Evolutionary conservation across 2,329 filamentous ascomycete species (phyloP).

Genomic region (Talaromyces rugulosus): DNA sequence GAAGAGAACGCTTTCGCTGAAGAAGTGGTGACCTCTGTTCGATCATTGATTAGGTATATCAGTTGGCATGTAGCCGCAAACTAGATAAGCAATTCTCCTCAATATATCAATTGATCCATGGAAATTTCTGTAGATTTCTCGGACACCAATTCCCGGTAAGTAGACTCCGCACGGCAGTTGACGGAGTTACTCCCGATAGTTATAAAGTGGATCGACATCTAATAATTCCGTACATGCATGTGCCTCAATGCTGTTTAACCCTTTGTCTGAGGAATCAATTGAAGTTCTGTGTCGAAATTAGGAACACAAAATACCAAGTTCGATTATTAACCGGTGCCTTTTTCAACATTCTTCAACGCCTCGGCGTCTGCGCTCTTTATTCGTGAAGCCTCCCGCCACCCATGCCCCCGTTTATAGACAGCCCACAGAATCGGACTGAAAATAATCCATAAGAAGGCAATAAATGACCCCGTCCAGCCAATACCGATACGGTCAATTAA

Average conservation of each 20-base stretch:
- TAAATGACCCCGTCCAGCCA: constrained; percentile 22
- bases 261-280: neutral
- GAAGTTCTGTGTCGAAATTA: neutral
- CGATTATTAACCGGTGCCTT: neutral
- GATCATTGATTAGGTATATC: too few relatives aligned
- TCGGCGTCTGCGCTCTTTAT: neutral
- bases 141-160: neutral
- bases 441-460: constrained; percentile 19
- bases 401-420: constrained; percentile 18
- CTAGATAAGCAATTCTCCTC: too few relatives aligned
- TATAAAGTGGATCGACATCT: neutral
- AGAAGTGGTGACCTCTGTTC: too few relatives aligned
- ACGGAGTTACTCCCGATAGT: neutral
- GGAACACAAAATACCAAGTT: neutral
- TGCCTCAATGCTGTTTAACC: neutral
- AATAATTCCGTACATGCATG: neutral
- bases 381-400: constrained; percentile 3
- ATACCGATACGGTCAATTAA: constrained; percentile 21
- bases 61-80: too few relatives aligned
- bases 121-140: neutral
- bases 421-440: constrained; percentile 20
- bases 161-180: neutral
- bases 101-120: too few relatives aligned
- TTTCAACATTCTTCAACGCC: neutral
- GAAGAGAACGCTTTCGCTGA: too few relatives aligned